Conservation (phyloP, 176 grass and related monocot species). For the Avena atlantica region DNA sequence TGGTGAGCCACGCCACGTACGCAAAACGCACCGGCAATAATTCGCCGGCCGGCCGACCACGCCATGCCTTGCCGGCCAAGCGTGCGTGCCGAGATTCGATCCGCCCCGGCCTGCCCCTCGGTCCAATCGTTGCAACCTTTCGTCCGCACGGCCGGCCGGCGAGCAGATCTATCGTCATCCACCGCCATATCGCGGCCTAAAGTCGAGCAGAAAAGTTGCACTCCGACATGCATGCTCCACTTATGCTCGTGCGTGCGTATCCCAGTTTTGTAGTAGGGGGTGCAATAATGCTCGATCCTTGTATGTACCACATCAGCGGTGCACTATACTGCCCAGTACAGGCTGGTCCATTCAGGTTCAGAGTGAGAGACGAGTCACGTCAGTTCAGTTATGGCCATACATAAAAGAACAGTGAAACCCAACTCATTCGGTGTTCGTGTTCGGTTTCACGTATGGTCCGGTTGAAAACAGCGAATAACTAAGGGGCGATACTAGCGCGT, state of each 20-base stretch:
- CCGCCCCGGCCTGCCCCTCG: neutral
- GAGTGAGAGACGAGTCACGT: neutral
- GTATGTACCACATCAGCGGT: neutral
- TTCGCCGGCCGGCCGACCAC: constrained; percentile 24
- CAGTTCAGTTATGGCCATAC: too few species aligned
- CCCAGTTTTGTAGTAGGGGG: neutral
- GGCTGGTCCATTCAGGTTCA: neutral
- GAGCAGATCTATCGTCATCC: constrained; percentile 29
- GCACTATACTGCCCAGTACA: neutral
- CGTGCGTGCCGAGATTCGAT: constrained; percentile 3
- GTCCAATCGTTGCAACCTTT: constrained; percentile 4
- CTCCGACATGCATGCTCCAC: constrained; percentile 20
- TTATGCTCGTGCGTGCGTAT: constrained; percentile 4
- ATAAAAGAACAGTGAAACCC: too few species aligned
- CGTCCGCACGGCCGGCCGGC: neutral
- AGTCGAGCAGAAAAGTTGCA: neutral
- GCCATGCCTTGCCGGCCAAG: neutral
- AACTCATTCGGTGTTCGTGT: too few species aligned
- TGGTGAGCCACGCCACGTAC: neutral
- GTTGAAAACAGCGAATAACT: too few species aligned
- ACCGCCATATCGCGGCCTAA: constrained; percentile 44
- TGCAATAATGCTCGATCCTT: neutral
- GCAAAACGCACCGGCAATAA: neutral
- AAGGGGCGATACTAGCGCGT: too few species aligned
- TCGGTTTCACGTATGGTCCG: too few species aligned